Base-by-base conservation (phyloP, 2,329 filamentous ascomycete genomes). In the Penicillium aurantiogriseum region DNA sequence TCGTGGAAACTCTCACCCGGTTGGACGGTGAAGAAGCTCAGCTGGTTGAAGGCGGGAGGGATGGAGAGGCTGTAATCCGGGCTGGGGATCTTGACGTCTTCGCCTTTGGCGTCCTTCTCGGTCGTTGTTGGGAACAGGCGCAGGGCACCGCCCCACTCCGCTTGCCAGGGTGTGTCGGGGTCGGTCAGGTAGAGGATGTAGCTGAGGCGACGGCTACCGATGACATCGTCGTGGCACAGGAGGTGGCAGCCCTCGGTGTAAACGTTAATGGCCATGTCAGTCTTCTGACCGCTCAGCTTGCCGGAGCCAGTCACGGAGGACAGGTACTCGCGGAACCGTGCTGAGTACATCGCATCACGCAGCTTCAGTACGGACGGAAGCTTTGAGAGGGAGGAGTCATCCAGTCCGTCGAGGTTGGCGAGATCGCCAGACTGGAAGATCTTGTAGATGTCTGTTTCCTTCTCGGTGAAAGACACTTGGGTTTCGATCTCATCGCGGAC, bases 361-460 rank as follows among this genome's bases (percentile, higher is more conserved):
- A 99, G 85, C 59, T 87, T 85, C 43, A 97, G 85, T n/a, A 99
- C 81, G 13, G 91, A 96, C 0, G 94, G 94, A 15, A 99, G 81
- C 71, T 91, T 92, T 60, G 88, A 84, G 54, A 97, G 83, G 7
- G 92, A 92, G 8, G 88, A 87, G 71, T 95, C 88, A 61, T 96
- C 91, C 43, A 99, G 85, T 25, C 94, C 94, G 76, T 97, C 93
- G 57, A 99, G 86, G 77, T 99, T 99, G 46, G 94, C 94, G 35
- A 99, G 84, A 74, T 99, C 94, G 64, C 94, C 94, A 5, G 93
- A 97, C 80, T 99, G 94, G 82, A 97, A 92, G 71, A 99, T 97
- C 78, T 95, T 96, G 84, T 99, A 99, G 68, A 99, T 99, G 75
- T 99, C 94, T 47, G 94, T 99, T 77, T 99, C 94, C 76, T 99